Conservation (phyloP, 768 basidiomycete species). For the Mrakia gelida region DNA sequence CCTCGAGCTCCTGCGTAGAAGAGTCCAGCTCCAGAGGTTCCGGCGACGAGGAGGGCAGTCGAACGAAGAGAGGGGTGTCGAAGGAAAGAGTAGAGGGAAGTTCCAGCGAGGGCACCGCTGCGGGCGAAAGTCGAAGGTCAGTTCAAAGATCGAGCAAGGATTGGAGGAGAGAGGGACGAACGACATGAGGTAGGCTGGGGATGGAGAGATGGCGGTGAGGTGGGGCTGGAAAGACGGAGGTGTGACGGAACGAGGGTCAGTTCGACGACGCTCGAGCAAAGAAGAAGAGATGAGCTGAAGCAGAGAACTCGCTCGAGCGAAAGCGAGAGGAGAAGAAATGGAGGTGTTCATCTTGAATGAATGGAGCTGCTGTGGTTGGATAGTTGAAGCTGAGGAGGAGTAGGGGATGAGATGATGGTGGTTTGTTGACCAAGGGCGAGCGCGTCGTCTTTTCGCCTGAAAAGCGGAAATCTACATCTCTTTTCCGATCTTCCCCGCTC, state of each 20-base stretch:
- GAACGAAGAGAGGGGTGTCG: conserved; percentile 4
- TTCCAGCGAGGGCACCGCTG: not conserved
- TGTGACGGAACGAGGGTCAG: not conserved
- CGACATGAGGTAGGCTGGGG: conserved; percentile 13
- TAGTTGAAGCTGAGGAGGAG: no score
- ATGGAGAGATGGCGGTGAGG: not conserved
- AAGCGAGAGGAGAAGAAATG: no score
- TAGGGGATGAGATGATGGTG: no score
- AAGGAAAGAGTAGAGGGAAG: not conserved
- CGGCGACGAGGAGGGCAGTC: conserved; percentile 7
- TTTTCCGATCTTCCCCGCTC: no score
- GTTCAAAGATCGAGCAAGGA: not conserved
- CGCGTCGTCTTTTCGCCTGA: no score
- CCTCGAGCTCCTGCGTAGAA: not conserved
- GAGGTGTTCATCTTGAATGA: no score
- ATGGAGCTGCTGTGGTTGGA: no score
- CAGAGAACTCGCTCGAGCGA: no score
- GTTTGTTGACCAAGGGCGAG: no score
- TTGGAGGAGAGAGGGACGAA: not conserved
- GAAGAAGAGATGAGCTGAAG: no score
- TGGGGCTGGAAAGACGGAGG: not conserved
- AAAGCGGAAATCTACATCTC: no score
- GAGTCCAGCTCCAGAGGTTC: not conserved
- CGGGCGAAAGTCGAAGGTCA: not conserved
- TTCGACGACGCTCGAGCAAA: not conserved